Conservation (phyloP, 2,329 filamentous ascomycete genomes). For the Fusarium torreyae region DNA sequence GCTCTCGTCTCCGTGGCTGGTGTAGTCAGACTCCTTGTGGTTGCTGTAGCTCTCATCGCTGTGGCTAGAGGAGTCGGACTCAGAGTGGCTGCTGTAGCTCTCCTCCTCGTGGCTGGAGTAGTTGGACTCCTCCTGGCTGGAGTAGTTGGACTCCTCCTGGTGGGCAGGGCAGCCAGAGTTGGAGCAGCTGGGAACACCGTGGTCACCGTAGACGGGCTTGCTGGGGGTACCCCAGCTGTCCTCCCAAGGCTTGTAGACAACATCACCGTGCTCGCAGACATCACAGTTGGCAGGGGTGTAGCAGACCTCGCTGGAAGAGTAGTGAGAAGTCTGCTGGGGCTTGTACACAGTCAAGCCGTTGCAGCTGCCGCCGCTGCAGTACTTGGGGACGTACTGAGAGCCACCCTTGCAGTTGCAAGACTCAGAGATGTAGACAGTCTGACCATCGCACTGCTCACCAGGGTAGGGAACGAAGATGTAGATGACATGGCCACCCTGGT, state of each 20-base stretch:
- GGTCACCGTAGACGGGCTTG: slow-evolving; percentile 3
- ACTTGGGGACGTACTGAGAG: slow-evolving; percentile 37
- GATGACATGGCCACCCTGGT: slow-evolving; percentile 13
- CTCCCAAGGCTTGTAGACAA: slow-evolving; percentile 47
- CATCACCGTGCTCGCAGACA: slow-evolving; percentile 27
- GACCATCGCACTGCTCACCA: slow-evolving; percentile 37
- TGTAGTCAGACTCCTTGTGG: neutral
- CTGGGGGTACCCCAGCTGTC: slow-evolving; percentile 28
- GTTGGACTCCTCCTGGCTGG: neutral
- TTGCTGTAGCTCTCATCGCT: neutral
- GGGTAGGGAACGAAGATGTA: slow-evolving; percentile 43
- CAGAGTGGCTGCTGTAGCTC: neutral
- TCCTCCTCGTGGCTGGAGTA: neutral
- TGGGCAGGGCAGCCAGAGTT: slow-evolving; percentile 17
- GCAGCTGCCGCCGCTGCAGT: slow-evolving; percentile 38
- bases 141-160: neutral
- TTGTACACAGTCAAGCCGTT: slow-evolving; percentile 45
- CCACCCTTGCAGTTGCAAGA: slow-evolving; percentile 43
- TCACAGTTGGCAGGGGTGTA: slow-evolving; percentile 37
- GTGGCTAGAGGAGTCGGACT: neutral
- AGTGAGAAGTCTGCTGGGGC: slow-evolving; percentile 41
- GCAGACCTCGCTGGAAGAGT: slow-evolving; percentile 29
- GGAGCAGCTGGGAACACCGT: slow-evolving; percentile 17
- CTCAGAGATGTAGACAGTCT: slow-evolving; percentile 41
- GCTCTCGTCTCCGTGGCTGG: neutral